A percentile compares a stretch with the other conserved stretches of the same genome.
Evolutionary conservation across 2,329 filamentous ascomycete species (phyloP).

Genomic region (Pleomassaria siparia): DNA sequence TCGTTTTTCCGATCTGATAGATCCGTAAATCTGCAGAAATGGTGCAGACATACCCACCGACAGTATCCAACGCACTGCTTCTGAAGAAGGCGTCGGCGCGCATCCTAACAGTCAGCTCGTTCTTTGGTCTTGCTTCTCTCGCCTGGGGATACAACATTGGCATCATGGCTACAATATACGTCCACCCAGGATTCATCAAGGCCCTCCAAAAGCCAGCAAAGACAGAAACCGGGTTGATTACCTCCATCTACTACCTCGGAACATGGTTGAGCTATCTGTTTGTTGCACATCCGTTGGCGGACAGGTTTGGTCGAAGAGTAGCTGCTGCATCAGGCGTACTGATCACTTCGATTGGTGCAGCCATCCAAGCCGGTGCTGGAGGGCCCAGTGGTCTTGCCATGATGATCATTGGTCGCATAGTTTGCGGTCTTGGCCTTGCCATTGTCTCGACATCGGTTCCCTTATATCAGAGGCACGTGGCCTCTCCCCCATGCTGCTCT

Average conservation of each 20-base stretch:
- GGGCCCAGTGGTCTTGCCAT: conserved; percentile 48
- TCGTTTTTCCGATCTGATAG: conserved; percentile 4
- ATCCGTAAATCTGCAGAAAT: conserved; percentile 3
- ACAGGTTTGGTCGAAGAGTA: conserved; percentile 55
- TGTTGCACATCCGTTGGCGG: conserved; percentile 55
- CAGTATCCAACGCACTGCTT: conserved; percentile 7
- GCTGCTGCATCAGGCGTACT: conserved; percentile 53
- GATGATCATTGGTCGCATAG: conserved; percentile 55
- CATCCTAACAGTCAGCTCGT: conserved; percentile 47
- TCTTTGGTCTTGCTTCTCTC: conserved; percentile 59
- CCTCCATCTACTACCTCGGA: conserved; percentile 60
- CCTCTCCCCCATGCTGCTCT: not conserved
- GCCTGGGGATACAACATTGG: conserved; percentile 64
- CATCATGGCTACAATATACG: conserved; percentile 58
- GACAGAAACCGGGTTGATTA: conserved; percentile 55
- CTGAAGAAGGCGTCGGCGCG: conserved; percentile 17
- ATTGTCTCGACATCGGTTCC: conserved; percentile 60
- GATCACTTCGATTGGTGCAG: conserved; percentile 53
- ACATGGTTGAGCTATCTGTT: conserved; percentile 59
- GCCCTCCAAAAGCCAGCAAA: conserved; percentile 51
- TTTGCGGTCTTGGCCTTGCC: conserved; percentile 57
- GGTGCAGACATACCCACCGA: conserved; percentile 7
- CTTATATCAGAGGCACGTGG: conserved; percentile 57
- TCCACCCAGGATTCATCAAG: conserved; percentile 57
- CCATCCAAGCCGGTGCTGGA: conserved; percentile 50